Evolutionary conservation across 768 basidiomycete species (phyloP), one percentile per base, ranked within the genome.

Genomic region (Coprinopsis marcescibilis): DNA sequence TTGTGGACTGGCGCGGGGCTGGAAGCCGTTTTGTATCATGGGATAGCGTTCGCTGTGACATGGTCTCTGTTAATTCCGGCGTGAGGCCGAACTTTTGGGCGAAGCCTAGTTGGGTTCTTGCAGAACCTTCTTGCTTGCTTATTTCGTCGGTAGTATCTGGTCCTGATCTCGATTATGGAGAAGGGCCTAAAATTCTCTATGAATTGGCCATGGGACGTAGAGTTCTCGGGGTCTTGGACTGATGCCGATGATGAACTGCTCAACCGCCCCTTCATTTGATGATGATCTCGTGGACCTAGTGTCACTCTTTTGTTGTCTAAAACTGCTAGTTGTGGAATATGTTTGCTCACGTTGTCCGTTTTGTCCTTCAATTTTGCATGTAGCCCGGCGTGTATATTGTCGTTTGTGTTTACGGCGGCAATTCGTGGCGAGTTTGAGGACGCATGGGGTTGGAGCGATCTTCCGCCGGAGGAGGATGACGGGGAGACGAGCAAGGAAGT

Each of bases 371-470:
- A 8, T 17, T 36, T 36, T 10, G 21, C 23, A 25, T 44, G 20
- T 40, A 87, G 85, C 58, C 89, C 89, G 24, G 83, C 81, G 1
- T 88, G 89, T 62, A 83, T 92, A 6, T 50, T 82, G 42, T 78
- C 86, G 6, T 84, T 92, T 55, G 49, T 80, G 12, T 51, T 73
- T 10, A 79, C 81, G 36, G 85, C 79, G 29, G 53, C 71, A 26
- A 48, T 69, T 30, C 74, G 80, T 50, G 85, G 89, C 44, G 92
- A 95, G 63, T 52, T 90, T n/a, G 55, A 53, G 11, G 72, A 78
- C 20, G 76, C 81, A 17, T 91, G 86, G 85, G 62, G 53, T 13
- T 93, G 86, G 86, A 72, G 66, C 43, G 89, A 91, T 63, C 73
- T 69, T 13, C 65, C 69, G 17, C 58, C 59, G 60, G 51, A 53